Conservation (phyloP, 1,284 basidiomycete species). For the Grifola frondosa region DNA sequence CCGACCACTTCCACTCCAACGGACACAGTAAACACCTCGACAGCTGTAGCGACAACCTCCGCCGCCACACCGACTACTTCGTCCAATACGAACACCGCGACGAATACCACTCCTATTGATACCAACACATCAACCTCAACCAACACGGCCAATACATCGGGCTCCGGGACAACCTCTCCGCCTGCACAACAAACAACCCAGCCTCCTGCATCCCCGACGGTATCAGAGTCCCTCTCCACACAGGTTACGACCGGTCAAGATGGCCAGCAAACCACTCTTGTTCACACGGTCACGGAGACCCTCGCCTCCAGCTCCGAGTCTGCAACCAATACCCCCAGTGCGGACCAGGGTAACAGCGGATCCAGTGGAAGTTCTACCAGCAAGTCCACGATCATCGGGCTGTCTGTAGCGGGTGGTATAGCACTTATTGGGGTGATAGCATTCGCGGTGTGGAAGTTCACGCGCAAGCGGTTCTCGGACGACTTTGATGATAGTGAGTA, state of each 20-base stretch:
- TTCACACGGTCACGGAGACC: constrained; percentile 12
- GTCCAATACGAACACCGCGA: constrained; percentile 2
- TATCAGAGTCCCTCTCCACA: constrained; percentile 10
- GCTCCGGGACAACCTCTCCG: constrained; percentile 21
- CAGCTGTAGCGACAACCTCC: not conserved
- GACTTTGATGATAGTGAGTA: constrained; percentile 77
- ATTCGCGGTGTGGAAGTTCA: constrained; percentile 83
- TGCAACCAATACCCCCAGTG: constrained; percentile 10
- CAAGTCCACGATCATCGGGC: constrained; percentile 71
- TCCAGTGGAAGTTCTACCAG: constrained; percentile 35
- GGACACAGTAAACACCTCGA: not conserved
- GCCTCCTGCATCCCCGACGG: constrained; percentile 2
- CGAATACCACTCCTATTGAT: constrained; percentile 13
- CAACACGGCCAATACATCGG: constrained; percentile 14
- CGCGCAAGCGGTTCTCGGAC: constrained; percentile 62
- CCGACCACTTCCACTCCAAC: not conserved
- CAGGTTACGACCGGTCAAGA: constrained; percentile 22
- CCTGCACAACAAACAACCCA: constrained; percentile 12
- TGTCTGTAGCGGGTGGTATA: constrained; percentile 76
- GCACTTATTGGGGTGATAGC: constrained; percentile 64
- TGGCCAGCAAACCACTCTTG: constrained; percentile 24
- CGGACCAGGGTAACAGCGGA: constrained; percentile 5
- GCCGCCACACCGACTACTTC: too few relatives aligned
- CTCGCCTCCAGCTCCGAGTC: constrained; percentile 13
- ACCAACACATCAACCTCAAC: constrained; percentile 13